Percentiles rank a stretch among this genome's conserved stretches.
phyloP scores from a whole-genome alignment of 208 protist genomes.

The Trypanosoma brucei region DNA sequence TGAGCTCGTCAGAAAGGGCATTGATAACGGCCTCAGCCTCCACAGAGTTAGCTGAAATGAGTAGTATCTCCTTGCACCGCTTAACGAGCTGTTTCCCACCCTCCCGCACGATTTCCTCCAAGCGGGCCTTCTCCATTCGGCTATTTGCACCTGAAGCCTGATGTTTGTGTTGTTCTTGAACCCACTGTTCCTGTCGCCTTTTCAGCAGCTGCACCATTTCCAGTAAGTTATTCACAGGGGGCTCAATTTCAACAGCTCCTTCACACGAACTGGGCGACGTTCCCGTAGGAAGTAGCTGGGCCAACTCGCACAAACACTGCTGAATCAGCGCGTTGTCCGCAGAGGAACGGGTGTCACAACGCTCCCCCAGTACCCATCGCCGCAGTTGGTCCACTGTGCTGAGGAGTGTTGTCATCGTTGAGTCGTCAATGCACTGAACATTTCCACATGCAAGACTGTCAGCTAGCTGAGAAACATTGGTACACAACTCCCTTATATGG shows the following conservation, averaged over 20 bases:
- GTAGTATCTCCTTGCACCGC: conserved; percentile 34
- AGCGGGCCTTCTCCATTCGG: conserved; percentile 32
- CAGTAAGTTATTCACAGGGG: conserved; percentile 48
- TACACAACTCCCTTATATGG: conserved; percentile 12
- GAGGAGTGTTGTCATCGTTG: conserved; percentile 2
- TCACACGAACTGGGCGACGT: conserved; percentile 7
- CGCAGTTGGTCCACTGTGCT: conserved; percentile 18
- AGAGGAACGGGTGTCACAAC: background rate
- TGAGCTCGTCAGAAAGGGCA: conserved; percentile 4
- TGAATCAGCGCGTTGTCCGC: conserved; percentile 16
- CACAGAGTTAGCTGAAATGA: conserved; percentile 4
- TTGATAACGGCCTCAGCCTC: conserved; percentile 17
- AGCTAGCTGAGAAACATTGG: conserved; percentile 5
- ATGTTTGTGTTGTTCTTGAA: conserved; percentile 52
- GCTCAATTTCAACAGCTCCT: conserved; percentile 34
- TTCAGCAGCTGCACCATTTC: conserved; percentile 65
- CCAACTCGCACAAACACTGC: conserved; percentile 56
- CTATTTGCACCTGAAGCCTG: conserved; percentile 35
- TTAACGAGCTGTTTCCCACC: conserved; percentile 35
- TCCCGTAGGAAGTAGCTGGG: conserved; percentile 51
- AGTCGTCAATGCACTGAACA: conserved; percentile 3
- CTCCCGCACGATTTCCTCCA: conserved; percentile 39
- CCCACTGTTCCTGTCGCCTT: conserved; percentile 41
- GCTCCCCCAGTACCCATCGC: conserved; percentile 5
- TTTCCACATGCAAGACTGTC: background rate